Conservation (phyloP, 2,329 filamentous ascomycete species). For the Clonostachys rhizophaga region DNA sequence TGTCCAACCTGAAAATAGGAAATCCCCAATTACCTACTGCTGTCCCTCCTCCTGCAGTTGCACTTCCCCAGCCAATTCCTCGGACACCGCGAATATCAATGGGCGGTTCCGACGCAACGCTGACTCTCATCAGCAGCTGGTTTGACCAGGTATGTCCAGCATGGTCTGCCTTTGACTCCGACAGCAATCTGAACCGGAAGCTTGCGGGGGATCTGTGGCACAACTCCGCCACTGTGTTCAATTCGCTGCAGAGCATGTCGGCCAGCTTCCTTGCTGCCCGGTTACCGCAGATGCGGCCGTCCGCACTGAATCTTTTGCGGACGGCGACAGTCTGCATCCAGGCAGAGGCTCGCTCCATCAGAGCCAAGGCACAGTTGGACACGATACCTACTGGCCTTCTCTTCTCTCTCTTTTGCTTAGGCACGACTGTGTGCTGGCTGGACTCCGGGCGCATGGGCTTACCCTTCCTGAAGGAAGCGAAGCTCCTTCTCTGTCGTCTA, state of each 20-base stretch:
- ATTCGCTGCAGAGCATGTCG: conserved; percentile 33
- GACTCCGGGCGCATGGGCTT: conserved; percentile 23
- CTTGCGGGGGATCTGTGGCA: conserved; percentile 28
- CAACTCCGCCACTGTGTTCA: conserved; percentile 27
- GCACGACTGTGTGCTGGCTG: conserved; percentile 33
- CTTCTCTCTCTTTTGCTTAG: conserved; percentile 31
- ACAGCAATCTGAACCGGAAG: conserved; percentile 29
- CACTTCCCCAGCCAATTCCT: conserved; percentile 7
- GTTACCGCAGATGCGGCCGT: conserved; percentile 26
- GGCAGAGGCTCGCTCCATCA: conserved; percentile 21
- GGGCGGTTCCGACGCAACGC: conserved; percentile 16
- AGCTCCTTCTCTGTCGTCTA: conserved; percentile 14
- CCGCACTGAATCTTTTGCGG: conserved; percentile 22
- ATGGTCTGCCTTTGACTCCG: conserved; percentile 35
- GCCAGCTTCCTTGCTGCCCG: conserved; percentile 26
- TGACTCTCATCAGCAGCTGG: conserved; percentile 18
- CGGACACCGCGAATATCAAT: conserved; percentile 7
- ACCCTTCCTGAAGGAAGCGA: conserved; percentile 23
- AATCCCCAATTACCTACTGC: not conserved
- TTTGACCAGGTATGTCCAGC: conserved; percentile 29
- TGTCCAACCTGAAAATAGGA: not conserved
- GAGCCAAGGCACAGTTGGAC: conserved; percentile 8
- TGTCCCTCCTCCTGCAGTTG: not conserved
- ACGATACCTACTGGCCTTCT: conserved; percentile 24
- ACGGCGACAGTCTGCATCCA: conserved; percentile 25